Conservation (phyloP, 257 asterid species). For the Solanum chaucha region DNA sequence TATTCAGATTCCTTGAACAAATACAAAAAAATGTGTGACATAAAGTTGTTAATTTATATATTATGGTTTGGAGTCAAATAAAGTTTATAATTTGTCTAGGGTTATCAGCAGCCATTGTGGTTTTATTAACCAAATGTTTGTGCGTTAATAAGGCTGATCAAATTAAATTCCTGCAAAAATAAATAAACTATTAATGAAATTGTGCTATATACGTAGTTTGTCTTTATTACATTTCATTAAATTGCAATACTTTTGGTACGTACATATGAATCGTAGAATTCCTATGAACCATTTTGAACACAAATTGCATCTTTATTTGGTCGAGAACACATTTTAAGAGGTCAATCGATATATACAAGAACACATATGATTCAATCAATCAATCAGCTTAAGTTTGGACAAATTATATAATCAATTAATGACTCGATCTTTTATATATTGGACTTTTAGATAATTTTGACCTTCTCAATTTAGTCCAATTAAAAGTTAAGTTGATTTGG, state of each 20-base stretch:
- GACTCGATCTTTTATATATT: not conserved
- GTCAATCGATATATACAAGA: no score
- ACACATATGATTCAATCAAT: not conserved
- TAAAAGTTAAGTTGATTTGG: not conserved
- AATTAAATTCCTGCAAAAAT: not conserved
- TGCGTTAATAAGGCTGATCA: not conserved
- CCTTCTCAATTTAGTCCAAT: not conserved
- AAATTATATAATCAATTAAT: no score
- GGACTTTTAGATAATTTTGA: not conserved
- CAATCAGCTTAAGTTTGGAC: not conserved
- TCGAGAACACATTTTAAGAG: no score
- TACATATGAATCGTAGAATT: not conserved
- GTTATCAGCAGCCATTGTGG: not conserved
- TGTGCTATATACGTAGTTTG: not conserved
- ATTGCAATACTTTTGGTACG: not conserved
- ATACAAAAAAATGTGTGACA: not conserved
- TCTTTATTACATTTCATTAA: not conserved
- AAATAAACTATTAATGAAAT: not conserved
- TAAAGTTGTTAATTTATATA: not conserved
- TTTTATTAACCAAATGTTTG: not conserved
- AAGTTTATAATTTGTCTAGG: not conserved
- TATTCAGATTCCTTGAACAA: constrained; percentile 8
- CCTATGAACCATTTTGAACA: not conserved
- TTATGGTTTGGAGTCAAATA: not conserved
- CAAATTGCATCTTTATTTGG: no score